Evolutionary conservation across 495 filamentous ascomycete genomes (phyloP).

Genomic region (Clohesyomyces aquaticus): DNA sequence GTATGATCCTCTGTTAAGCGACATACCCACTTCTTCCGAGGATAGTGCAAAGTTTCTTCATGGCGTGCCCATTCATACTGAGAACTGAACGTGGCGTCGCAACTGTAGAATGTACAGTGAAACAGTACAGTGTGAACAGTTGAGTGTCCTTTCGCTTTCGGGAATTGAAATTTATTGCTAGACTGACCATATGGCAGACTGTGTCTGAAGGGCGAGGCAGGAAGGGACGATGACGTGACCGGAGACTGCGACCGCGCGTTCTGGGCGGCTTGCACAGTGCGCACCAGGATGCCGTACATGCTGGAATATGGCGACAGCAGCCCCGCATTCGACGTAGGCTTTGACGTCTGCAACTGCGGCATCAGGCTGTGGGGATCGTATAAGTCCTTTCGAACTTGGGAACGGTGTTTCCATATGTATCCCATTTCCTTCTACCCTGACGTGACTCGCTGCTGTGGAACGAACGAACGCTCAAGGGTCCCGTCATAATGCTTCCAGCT

Average conservation of each 20-base stretch:
- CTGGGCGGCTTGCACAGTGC: conserved; percentile 78
- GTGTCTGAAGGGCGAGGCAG: conserved; percentile 83
- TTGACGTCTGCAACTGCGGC: conserved; percentile 46
- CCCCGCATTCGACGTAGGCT: conserved; percentile 48
- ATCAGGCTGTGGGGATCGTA: conserved; percentile 72
- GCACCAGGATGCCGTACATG: conserved; percentile 61
- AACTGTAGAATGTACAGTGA: no score
- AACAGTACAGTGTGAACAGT: no score
- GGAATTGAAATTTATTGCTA: conserved; percentile 48
- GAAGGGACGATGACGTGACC: conserved; percentile 59
- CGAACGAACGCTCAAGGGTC: no score
- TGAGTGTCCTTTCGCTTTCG: no score
- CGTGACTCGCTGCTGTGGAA: no score
- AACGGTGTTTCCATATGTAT: conserved; percentile 49
- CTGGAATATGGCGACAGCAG: conserved; percentile 59
- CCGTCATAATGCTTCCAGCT: no score
- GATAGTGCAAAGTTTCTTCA: no score
- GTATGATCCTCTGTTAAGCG: no score
- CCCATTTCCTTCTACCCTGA: no score
- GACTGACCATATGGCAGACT: conserved; percentile 67
- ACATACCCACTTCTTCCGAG: no score
- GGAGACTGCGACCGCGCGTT: conserved; percentile 65
- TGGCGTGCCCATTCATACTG: no score
- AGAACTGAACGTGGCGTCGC: no score
- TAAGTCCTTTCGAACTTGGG: conserved; percentile 86